Evolutionary conservation across 805 yeast genomes (phyloP), one percentile per base, ranked within the genome.

Genomic region (Ogataea glucozyma): DNA sequence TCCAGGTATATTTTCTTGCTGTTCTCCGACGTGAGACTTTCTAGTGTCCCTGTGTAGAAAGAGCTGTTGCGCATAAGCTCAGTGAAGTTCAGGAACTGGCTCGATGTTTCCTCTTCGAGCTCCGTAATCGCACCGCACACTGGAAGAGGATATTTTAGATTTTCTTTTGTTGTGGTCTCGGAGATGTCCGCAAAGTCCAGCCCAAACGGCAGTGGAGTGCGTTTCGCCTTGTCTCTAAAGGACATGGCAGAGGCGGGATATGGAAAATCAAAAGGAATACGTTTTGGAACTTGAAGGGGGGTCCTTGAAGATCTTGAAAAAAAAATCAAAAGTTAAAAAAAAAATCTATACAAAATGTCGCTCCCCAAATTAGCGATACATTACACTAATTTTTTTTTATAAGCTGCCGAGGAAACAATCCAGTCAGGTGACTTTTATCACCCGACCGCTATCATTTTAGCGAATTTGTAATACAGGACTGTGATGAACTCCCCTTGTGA

Each of bases 181-280:
- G 60, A 61, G 18, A 84, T 70, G 57, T 85, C 91, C 22, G 75
- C 70, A 58, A 79, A 82, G 40, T 81, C 87, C 38, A 85, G 62
- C 9, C 93, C 90, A 62, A 83, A 82, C n/a, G 90, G 90, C 39
- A 84, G 64, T 51, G 66, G 30, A 5, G 65, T 53, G 53, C 78
- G 69, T 19, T 71, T 63, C 34, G 70, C 67, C 43, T 74, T 72
- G 24, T 70, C 69, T 51, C 79, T 72, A 60, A 74, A 79, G 58
- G 85, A 76, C 88, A 82, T 81, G 12, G 19, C 26, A 22, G 13
- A 24, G 16, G 26, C 16, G 19, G 26, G 23, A 34, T 9, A 22
- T 23, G 24, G 24, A 14, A 32, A 21, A 29, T 13, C 27, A 38
- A 22, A 14, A 27, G 24, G 16, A 16, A 4, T 17, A 30, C 13